Conservation (phyloP, 768 basidiomycete species). For the Lentinula sp. region DNA sequence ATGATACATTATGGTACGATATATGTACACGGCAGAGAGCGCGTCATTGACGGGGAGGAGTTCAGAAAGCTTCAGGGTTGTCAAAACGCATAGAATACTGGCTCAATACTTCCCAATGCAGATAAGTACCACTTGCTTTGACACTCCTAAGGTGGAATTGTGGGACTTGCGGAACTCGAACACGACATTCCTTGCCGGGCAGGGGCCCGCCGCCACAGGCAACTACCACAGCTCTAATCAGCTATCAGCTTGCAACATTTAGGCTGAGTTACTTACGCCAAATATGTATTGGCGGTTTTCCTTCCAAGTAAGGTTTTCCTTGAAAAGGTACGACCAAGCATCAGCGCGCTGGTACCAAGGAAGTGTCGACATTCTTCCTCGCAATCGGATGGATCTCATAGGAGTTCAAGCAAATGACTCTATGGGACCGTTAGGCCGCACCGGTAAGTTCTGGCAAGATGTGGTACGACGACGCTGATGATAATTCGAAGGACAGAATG, state of each 20-base stretch:
- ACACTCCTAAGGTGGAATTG: neutral
- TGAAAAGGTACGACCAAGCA: no score
- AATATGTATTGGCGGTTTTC: neutral
- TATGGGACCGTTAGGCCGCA: no score
- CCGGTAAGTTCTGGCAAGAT: no score
- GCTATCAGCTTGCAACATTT: neutral
- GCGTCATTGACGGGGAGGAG: neutral
- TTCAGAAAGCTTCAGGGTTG: neutral
- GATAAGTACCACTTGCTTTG: neutral
- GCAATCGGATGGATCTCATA: no score
- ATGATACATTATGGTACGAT: no score
- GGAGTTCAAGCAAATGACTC: no score
- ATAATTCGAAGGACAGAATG: no score
- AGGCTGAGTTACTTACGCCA: neutral
- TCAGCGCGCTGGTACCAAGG: no score
- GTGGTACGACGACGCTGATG: no score
- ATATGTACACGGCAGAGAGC: no score
- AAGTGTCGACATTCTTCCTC: no score
- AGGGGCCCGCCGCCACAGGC: neutral
- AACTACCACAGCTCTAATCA: neutral
- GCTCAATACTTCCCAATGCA: neutral
- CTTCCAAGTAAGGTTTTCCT: no score
- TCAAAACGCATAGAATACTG: neutral
- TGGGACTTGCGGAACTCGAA: neutral
- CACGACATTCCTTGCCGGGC: neutral